Base-by-base conservation (phyloP, 1,284 basidiomycete genomes). In the Hemileia vastatrix region DNA sequence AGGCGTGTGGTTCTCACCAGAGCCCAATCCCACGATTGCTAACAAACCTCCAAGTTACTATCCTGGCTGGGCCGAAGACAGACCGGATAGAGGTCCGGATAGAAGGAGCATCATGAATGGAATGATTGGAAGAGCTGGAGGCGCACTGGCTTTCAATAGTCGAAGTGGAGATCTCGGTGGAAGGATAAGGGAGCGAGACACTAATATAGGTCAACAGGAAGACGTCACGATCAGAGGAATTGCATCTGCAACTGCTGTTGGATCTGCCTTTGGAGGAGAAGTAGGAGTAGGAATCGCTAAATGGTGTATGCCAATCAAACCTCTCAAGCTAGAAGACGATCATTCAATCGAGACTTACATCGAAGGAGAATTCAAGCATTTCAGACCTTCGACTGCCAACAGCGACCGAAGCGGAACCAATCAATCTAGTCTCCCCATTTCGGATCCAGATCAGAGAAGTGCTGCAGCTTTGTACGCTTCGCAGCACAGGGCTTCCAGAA, bases 1-100 rank as follows among this genome's bases (percentile, higher is more conserved):
- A 67, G 40, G 66, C 68, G 4, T 71, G 70, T n/a, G 70, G 58
- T 66, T 6, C 64, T 71, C 54, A 71, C 70, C 1, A 66, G 69
- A 33, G 9, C n/a, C 15, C 36, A 40, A 40, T 27, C 27, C 27
- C 27, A 27, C 27, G 27, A 27, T 27, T 55, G 43, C 65, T 58
- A 68, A 69, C 48, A 36, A 62, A 6, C 70, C 70, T 4, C 70
- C 70, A 18, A 66, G 64, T 21, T 71, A 71, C 62, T 68, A 61
- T 58, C 64, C 66, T 9, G 66, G 64, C 11, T 70, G 68, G 67
- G 65, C 67, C 9, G 66, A 70, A 19, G 67, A 68, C 57, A 21
- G 53, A 55, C n/a, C 53, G 15, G 36, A 40, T 11, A 40, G 36
- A 15, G 15, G 36, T 40, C 36, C 36, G 15, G 36, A 40, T 40